Conservation (phyloP, 208 protist genomes). For the Spongospora subterranea region DNA sequence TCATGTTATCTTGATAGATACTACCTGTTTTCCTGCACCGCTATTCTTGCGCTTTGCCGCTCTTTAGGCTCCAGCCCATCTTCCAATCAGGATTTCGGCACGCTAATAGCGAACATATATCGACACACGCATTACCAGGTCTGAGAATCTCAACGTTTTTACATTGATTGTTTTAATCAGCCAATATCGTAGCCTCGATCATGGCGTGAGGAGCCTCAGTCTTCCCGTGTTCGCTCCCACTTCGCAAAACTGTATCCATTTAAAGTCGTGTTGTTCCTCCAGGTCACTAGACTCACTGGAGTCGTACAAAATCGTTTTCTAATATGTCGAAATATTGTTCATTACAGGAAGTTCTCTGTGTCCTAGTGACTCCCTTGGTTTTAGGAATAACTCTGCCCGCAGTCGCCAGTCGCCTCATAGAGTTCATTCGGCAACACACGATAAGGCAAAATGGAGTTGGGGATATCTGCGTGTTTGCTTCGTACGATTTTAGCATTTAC, state of each 20-base stretch:
- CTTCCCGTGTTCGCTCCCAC: background rate
- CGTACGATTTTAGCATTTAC: constrained; percentile 32
- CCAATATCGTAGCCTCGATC: background rate
- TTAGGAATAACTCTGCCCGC: constrained; percentile 25
- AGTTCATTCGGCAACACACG: constrained; percentile 49
- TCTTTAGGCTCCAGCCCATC: background rate
- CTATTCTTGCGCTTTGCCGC: background rate
- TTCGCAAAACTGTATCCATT: constrained; percentile 37
- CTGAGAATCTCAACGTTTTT: background rate
- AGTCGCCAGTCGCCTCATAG: background rate
- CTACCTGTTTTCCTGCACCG: constrained; percentile 10
- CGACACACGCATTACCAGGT: constrained; percentile 37
- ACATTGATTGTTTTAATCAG: background rate
- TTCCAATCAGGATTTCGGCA: constrained; percentile 3
- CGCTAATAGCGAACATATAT: constrained; percentile 16
- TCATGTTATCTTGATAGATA: background rate
- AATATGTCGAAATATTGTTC: background rate
- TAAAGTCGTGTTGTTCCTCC: constrained; percentile 20
- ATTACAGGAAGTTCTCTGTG: constrained; percentile 35
- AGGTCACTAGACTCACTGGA: background rate
- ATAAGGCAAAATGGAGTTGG: background rate
- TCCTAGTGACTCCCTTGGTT: background rate
- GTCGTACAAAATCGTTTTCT: background rate
- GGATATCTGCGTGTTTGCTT: background rate
- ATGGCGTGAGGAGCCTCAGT: constrained; percentile 28